Percentiles rank a stretch among this genome's conserved stretches.
Evolutionary conservation across 768 basidiomycete genomes (phyloP).

Genomic region (Coprinopsis marcescibilis): DNA sequence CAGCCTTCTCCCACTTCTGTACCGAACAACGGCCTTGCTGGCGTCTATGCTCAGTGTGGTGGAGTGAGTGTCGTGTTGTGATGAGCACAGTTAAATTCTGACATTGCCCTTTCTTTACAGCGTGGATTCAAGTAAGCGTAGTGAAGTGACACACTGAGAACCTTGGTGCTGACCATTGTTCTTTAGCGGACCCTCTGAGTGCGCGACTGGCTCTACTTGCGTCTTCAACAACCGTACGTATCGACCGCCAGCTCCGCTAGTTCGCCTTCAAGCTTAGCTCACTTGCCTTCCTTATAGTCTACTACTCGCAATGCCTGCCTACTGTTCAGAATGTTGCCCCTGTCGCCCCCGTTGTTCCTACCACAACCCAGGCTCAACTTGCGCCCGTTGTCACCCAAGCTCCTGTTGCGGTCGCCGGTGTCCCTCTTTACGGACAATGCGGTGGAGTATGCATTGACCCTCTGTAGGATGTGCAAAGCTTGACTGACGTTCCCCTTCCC

Average conservation of each 20-base stretch:
- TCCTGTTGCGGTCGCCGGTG: not conserved
- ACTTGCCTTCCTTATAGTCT: conserved; percentile 1
- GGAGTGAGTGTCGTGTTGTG: conserved; percentile 7
- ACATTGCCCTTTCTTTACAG: not conserved
- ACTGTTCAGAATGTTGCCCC: not conserved
- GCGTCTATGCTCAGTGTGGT: conserved; percentile 21
- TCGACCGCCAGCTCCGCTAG: not conserved
- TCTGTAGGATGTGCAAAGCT: conserved; percentile 9
- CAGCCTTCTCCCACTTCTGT: conserved; percentile 2
- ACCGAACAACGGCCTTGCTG: conserved; percentile 9
- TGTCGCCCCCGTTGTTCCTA: not conserved
- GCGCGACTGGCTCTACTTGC: conserved; percentile 10
- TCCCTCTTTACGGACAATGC: conserved; percentile 2
- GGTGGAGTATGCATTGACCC: conserved; percentile 5
- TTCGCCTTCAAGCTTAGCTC: not conserved
- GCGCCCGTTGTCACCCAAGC: not conserved
- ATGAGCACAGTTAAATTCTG: not conserved
- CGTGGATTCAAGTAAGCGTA: not conserved
- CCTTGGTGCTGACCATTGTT: not conserved
- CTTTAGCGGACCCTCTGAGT: conserved; percentile 5
- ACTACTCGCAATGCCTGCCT: conserved; percentile 11
- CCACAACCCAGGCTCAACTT: not conserved
- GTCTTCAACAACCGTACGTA: conserved; percentile 7
- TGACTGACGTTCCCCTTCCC: not conserved
- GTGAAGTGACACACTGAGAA: not conserved